phyloP scores from a whole-genome alignment of 169 alveolate genomes.

The Amoebophrya sp. region DNA sequence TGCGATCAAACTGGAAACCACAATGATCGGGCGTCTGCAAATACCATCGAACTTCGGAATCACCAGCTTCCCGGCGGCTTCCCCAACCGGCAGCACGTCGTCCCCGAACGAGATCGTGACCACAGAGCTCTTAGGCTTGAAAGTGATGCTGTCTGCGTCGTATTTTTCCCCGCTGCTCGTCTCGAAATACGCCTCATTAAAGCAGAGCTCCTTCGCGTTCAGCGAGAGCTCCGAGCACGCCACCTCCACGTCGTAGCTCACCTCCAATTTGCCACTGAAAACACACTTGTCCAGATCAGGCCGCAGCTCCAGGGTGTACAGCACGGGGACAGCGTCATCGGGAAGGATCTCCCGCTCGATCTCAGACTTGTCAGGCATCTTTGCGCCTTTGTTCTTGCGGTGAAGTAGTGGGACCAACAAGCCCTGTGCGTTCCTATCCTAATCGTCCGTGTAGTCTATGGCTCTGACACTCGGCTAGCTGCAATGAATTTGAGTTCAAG shows the following conservation, averaged over 20 bases:
- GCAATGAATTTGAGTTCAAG: too few species aligned
- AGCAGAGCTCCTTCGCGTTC: neutral
- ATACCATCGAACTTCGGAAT: neutral
- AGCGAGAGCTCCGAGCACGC: neutral
- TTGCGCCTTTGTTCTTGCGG: too few species aligned
- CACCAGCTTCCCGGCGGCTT: neutral
- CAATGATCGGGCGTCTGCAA: too few species aligned
- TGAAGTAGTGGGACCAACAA: too few species aligned
- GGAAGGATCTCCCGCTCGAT: neutral
- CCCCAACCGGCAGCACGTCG: neutral
- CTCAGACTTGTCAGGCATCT: too few species aligned
- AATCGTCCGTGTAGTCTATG: too few species aligned
- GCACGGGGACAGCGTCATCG: constrained; percentile 13
- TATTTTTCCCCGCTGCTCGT: neutral
- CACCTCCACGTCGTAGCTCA: constrained; percentile 22
- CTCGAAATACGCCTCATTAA: neutral
- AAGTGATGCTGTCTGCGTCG: constrained; percentile 22
- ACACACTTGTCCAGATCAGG: constrained; percentile 18
- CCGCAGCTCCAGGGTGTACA: constrained; percentile 17
- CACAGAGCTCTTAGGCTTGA: constrained; percentile 13
- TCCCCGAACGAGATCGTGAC: neutral
- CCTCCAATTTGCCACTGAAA: constrained; percentile 19
- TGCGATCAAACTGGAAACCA: neutral
- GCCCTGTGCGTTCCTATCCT: too few species aligned
- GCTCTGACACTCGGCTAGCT: too few species aligned